Percentiles rank a stretch among this genome's conserved stretches.
phyloP scores from a whole-genome alignment of 441 rosid genomes.

The Gossypium gossypioides region DNA sequence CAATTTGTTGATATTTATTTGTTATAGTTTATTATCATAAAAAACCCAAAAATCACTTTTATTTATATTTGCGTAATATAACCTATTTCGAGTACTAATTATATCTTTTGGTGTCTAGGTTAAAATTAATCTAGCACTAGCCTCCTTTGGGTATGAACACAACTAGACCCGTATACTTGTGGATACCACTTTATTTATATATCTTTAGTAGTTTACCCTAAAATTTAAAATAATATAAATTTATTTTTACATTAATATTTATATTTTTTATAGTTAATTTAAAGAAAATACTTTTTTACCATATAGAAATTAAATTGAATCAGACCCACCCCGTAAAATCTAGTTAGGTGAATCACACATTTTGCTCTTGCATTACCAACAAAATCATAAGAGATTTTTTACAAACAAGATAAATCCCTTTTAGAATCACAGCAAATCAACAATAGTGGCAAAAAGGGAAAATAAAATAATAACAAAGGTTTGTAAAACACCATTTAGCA shows the following conservation, averaged over 20 bases:
- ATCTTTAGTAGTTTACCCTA: too few relatives aligned
- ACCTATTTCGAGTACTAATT: too few relatives aligned
- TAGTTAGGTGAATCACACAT: neutral
- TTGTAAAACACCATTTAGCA: slow-evolving; percentile 26
- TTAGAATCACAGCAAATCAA: neutral
- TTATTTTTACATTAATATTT: neutral
- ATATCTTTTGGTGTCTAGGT: too few relatives aligned
- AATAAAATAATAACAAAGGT: neutral
- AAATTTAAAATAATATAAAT: too few relatives aligned
- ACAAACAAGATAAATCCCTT: neutral
- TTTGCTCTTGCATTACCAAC: neutral
- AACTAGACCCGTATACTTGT: too few relatives aligned
- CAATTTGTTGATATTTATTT: too few relatives aligned
- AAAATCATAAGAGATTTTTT: neutral
- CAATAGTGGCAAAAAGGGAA: neutral
- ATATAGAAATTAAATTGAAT: neutral
- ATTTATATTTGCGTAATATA: too few relatives aligned
- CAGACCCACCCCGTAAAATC: neutral
- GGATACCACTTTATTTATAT: too few relatives aligned
- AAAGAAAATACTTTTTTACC: neutral
- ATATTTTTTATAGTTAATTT: neutral
- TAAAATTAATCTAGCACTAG: too few relatives aligned
- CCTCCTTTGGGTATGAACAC: too few relatives aligned
- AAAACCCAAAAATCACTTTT: too few relatives aligned
- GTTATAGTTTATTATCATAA: too few relatives aligned